Percentiles rank a stretch among this genome's conserved stretches.
Conservation (phyloP, 2,329 filamentous ascomycete species). For the Exutisphaerella laricina region DNA sequence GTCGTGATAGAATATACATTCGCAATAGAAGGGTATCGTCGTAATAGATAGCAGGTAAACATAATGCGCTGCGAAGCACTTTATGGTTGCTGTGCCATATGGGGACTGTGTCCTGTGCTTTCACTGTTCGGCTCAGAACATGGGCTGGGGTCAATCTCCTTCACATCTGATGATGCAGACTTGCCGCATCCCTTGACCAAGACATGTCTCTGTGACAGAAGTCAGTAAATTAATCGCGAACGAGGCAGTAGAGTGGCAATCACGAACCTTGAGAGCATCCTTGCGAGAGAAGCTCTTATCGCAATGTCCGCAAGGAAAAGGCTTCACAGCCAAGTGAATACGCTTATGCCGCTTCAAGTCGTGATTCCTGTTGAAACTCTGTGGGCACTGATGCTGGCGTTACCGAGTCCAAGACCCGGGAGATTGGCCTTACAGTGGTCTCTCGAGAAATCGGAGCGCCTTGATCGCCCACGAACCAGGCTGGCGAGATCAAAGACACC, state of each 20-base stretch:
- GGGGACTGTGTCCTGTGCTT: conserved; percentile 28
- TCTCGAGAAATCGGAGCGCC: conserved; percentile 30
- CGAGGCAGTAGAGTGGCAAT: neutral
- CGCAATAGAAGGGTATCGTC: conserved; percentile 23
- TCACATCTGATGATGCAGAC: conserved; percentile 30
- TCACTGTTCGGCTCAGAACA: conserved; percentile 33
- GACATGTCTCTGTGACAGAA: conserved; percentile 53
- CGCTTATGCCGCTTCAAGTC: conserved; percentile 93
- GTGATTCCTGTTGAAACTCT: conserved; percentile 94
- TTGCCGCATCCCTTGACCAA: conserved; percentile 61
- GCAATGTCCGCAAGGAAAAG: conserved; percentile 84
- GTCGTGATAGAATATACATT: conserved; percentile 18
- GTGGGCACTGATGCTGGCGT: conserved; percentile 61
- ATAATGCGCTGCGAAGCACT: conserved; percentile 15
- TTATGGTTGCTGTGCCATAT: conserved; percentile 27
- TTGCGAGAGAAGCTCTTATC: conserved; percentile 97
- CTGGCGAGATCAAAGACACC: conserved; percentile 36
- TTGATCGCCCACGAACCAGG: conserved; percentile 34
- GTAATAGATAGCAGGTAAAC: conserved; percentile 5
- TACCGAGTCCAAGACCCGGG: conserved; percentile 32
- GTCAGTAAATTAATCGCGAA: conserved; percentile 36
- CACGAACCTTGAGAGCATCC: conserved; percentile 86
- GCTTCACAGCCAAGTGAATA: conserved; percentile 92
- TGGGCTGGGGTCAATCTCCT: conserved; percentile 34
- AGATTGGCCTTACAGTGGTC: conserved; percentile 35